phyloP scores from a whole-genome alignment of 805 yeast genomes.

The Hemisphaericaspora nanyangensis region DNA sequence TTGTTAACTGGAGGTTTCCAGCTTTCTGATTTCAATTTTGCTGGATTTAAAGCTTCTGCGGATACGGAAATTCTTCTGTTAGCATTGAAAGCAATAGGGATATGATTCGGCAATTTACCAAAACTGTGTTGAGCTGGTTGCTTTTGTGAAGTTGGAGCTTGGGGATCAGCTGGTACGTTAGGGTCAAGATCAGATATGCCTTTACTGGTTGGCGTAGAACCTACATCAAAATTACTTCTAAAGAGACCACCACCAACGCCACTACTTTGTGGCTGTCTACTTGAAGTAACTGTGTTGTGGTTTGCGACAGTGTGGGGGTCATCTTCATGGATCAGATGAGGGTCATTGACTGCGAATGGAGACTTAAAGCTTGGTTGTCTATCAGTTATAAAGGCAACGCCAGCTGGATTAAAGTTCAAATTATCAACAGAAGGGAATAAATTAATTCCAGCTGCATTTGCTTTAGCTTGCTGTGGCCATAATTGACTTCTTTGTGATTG shows the following conservation, averaged over 20 bases:
- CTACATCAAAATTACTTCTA: constrained; percentile 23
- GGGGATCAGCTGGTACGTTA: constrained; percentile 5
- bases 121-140: neutral
- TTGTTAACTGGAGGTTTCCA: constrained; percentile 74
- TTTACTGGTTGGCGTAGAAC: constrained; percentile 7
- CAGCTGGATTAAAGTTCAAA: constrained; percentile 25
- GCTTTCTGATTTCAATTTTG: constrained; percentile 57
- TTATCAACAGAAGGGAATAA: constrained; percentile 40
- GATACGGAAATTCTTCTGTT: constrained; percentile 86
- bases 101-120: constrained; percentile 10
- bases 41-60: constrained; percentile 83
- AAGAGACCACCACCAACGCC: constrained; percentile 16
- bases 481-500: constrained; percentile 54
- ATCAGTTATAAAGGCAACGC: constrained; percentile 13
- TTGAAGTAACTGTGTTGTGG: constrained; percentile 4
- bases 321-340: constrained; percentile 44
- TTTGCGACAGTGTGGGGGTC: constrained; percentile 10
- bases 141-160: neutral
- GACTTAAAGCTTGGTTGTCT: constrained; percentile 52
- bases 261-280: neutral
- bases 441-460: constrained; percentile 48
- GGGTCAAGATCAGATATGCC: constrained; percentile 24
- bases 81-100: constrained; percentile 66
- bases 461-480: constrained; percentile 49
- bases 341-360: constrained; percentile 63